Percentiles rank a stretch among this genome's conserved stretches.
These are phyloP conservation scores for Apiospora rasikravindrae DNA, from an alignment of 2,329 filamentous ascomycete genomes.

Conservation along the genomic window DNA sequence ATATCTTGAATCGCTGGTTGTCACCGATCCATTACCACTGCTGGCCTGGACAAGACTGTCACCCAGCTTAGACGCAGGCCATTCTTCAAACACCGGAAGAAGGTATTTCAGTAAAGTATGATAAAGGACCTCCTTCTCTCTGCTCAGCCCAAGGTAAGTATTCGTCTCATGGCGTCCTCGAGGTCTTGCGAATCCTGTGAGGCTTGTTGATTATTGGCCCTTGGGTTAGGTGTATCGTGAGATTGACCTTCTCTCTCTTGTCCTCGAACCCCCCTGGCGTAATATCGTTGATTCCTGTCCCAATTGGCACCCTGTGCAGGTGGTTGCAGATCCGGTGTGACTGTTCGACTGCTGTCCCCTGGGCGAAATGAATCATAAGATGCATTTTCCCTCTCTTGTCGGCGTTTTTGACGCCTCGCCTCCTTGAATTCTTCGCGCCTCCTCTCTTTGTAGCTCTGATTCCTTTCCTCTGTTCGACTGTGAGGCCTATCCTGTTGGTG, in stretches of 20 bases:
- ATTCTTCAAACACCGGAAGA: not conserved
- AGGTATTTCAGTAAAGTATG: not conserved
- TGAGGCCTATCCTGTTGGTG: not conserved
- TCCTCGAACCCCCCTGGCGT: too few species aligned
- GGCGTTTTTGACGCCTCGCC: not conserved
- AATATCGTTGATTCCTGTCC: too few species aligned
- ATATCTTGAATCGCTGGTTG: not conserved
- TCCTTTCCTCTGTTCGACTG: too few species aligned
- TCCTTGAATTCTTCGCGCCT: too few species aligned
- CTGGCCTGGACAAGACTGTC: not conserved
- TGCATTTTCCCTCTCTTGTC: not conserved
- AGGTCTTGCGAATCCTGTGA: not conserved
- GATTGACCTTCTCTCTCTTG: not conserved
- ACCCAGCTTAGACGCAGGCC: not conserved
- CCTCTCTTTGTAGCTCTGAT: too few species aligned
- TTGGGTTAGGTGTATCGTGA: not conserved
- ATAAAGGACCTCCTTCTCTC: not conserved
- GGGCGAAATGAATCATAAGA: not conserved
- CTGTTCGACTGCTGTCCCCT: not conserved
- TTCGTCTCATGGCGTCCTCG: not conserved
- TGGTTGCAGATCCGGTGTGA: not conserved
- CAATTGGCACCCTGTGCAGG: too few species aligned
- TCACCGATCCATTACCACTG: not conserved
- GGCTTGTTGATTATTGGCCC: not conserved
- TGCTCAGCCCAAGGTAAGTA: not conserved